Conservation (phyloP, 2,329 filamentous ascomycete species). For the Penicillium brevicompactum region DNA sequence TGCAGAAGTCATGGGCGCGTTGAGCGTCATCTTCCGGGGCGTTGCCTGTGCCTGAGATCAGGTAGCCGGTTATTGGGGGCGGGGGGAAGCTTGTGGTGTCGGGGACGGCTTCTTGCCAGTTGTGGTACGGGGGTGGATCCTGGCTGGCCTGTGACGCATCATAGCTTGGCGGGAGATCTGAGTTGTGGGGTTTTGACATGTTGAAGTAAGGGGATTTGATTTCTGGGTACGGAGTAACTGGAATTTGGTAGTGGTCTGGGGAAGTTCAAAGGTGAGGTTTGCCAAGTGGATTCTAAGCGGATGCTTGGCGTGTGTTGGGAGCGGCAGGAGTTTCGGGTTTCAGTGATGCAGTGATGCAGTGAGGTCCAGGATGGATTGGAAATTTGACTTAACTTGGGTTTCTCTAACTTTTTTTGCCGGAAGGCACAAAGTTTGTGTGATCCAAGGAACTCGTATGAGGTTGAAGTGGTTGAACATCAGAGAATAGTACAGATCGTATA, state of each 20-base stretch:
- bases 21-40: slow-evolving; percentile 57
- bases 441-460: too few species aligned
- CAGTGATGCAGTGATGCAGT: too few species aligned
- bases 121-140: slow-evolving; percentile 60
- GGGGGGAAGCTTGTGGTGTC: slow-evolving; percentile 63
- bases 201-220: not conserved
- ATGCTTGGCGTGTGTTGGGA: too few species aligned
- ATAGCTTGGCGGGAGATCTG: slow-evolving; percentile 9
- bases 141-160: slow-evolving; percentile 4
- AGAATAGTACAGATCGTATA: not conserved
- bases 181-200: slow-evolving; percentile 3
- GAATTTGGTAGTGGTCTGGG: not conserved
- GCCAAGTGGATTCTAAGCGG: too few species aligned
- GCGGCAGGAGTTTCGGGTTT: too few species aligned
- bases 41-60: slow-evolving; percentile 59
- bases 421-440: too few species aligned
- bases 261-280: not conserved
- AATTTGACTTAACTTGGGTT: too few species aligned
- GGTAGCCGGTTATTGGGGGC: slow-evolving; percentile 58
- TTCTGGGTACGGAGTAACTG: too few species aligned
- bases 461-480: too few species aligned
- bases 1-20: slow-evolving; percentile 59
- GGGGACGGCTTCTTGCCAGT: slow-evolving; percentile 61
- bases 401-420: too few species aligned
- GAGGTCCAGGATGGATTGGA: too few species aligned